Base-by-base conservation (phyloP, 306 rosid genomes). In the Begonia masoniana region DNA sequence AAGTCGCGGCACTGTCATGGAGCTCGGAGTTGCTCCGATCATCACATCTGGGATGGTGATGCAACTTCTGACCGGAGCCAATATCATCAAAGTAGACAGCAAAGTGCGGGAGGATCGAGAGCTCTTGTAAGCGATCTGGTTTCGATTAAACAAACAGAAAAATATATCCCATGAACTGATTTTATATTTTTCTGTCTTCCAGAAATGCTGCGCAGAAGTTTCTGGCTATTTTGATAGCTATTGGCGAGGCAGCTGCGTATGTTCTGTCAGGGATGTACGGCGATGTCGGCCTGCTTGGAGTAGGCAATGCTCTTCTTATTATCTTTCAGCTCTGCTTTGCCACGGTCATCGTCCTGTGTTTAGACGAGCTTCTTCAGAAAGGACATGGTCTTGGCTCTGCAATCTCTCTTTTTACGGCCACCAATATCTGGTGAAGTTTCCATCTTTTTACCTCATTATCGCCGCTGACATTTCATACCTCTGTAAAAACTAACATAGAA, bases 371-470 rank as follows among this genome's bases (percentile, higher is more conserved):
- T 60, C 95, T 89, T 65, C 95, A 89, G 75, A 89, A 89, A 65
- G 97, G 97, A 80, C 85, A 89, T 74, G 97, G 97, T 71, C 79
- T 89, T 31, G 97, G 97, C 62, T 89, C 94, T 59, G 94, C 94
- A 72, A 89, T 89, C 78, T 89, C 97, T 56, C 92, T 89, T 10
- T 89, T 89, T 73, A 89, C 85, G 55, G 95, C 97, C 0, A 89
- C 95, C 70, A 89, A 89, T 60, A 85, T 89, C 76, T 85, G 95
- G 97, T 89, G 72, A 21, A 13, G 3, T 13, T 15, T 21, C 24
- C 24, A 21, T 21, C 24, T 21, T 21, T 21, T 21, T 21, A 2
- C 24, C 24, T 3, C 24, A 2, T 21, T 21, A 21, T 21, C 24
- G 24, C 24, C 24, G 2, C 2, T 21, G 4, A 21, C 24, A 21